Evolutionary conservation across 371 early-diverging fungal species (phyloP), one percentile per base, ranked within the genome.

Genomic region (Choanephora cucurbitarum): DNA sequence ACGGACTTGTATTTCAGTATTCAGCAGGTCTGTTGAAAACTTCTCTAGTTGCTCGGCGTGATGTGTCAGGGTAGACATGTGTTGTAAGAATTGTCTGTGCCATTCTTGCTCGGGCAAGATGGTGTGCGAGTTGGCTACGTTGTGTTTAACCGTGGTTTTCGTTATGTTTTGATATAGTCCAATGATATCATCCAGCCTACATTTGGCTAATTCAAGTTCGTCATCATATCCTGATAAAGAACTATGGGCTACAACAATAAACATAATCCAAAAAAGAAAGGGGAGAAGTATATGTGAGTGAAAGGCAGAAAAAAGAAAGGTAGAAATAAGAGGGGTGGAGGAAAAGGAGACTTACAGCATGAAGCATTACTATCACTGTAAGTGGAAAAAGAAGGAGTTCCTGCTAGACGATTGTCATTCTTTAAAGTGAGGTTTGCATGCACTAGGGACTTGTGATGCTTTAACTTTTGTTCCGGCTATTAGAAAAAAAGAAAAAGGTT

Each of bases 1-100:
- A 23, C 66, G 52, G 22, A 66, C 56, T 56, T 57, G 50, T 5
- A 54, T 47, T 52, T 70, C 66, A 10, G 59, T 42, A 11, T 49
- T 33, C 18, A 70, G 34, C 1, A 70, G 17, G 4, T 70, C 70
- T 2, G 62, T 66, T 1, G 70, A 70, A 10, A 70, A 24, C 1
- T 48, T 34, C 59, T 70, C 66, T 5, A 70, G 55, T 18, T 53
- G 43, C 44, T 70, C 70, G 1, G 70, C 58, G 17, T 59, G 47
- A 17, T 34, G 19, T 5, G 66, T 60, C 21, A 66, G 33, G 1
- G 14, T 45, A 5, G 68, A 49, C 64, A 60, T 68, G 2, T 64
- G 39, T 14, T 60, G 34, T 15, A 64, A 39, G 24, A 68, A 68
- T 8, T 64, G 47, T 1, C 44, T 19, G 18, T 53, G 64, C 68